These are phyloP conservation scores for Aspergillus sclerotioniger DNA, from an alignment of 495 filamentous ascomycete species.

Conservation along the genomic window DNA sequence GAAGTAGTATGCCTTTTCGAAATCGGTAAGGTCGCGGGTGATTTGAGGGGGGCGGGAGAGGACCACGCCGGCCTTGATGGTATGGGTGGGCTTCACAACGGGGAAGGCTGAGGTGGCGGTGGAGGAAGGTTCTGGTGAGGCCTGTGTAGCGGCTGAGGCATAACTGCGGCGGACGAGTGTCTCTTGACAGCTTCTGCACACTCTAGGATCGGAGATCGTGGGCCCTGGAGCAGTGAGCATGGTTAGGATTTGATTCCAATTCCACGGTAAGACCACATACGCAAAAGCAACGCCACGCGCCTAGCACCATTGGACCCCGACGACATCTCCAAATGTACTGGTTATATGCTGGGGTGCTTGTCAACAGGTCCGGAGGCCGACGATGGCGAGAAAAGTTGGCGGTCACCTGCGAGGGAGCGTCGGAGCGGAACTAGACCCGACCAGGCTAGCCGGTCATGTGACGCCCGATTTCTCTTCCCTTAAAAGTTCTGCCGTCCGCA, in stretches of 20 bases:
- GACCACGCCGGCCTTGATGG: constrained; percentile 74
- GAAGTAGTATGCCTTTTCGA: constrained; percentile 90
- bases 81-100: constrained; percentile 51
- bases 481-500: constrained; percentile 10
- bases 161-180: constrained; percentile 46
- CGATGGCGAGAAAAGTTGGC: constrained; percentile 45
- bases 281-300: constrained; percentile 42
- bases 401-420: constrained; percentile 22
- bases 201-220: constrained; percentile 41
- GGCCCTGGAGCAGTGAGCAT: constrained; percentile 31
- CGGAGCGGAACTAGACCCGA: constrained; percentile 19
- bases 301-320: constrained; percentile 45
- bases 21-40: constrained; percentile 77
- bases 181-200: constrained; percentile 53
- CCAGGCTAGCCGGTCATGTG: constrained; percentile 34
- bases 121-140: constrained; percentile 32
- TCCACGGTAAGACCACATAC: constrained; percentile 26
- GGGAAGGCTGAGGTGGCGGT: constrained; percentile 30
- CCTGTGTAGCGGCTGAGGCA: constrained; percentile 40
- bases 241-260: not conserved
- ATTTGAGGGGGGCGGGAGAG: constrained; percentile 86
- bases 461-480: constrained; percentile 12
- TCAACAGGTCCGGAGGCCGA: constrained; percentile 14
- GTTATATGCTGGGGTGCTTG: constrained; percentile 14
- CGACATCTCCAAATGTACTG: constrained; percentile 33